Evolutionary conservation across 208 protist genomes (phyloP), one percentile per base, ranked within the genome.

Genomic region (Tritrichomonas musculus): DNA sequence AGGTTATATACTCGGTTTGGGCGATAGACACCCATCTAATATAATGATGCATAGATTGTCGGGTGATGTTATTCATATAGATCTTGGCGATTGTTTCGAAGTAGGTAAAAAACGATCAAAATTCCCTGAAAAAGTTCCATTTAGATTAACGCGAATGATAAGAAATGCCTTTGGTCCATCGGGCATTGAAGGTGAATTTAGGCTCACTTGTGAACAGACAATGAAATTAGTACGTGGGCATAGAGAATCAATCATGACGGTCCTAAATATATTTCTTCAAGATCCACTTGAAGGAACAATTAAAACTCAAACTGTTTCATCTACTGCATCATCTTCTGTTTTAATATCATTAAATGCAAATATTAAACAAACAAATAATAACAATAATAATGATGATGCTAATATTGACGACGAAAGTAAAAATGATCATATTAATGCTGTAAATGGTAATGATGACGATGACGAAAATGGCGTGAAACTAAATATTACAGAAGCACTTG

Each of bases 51-150:
- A 72, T 44, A 72, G 53, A 53, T 30, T 8, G 1, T 57, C 50
- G 3, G 88, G 88, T 50, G 55, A 92, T 53, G 88, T 92, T 9
- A 92, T 92, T 49, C 88, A 92, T 49, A 92, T 92, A 50, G 88
- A 92, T 49, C 72, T 72, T 17, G 33, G 39, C 30, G 88, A 94
- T 49, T 95, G 94, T 36, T 95, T 95, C 49, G 94, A 95, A 55
- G 92, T 93, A 4, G 82, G 57, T 0, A 94, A 55, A 0, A 60
- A 20, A n/a, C 30, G 94, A 14, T 3, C 41, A 33, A 22, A 77
- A 39, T 57, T 93, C 27, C 88, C 49, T 47, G 88, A 92, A 69
- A 13, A 17, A 50, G 88, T 92, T 50, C 88, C 88, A 22, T 92
- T 92, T 41, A 92, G 88, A 72, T 50, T 92, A 25, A 92, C 88